Conservation (phyloP, 2,329 filamentous ascomycete species). For the Aschersonia sp. region DNA sequence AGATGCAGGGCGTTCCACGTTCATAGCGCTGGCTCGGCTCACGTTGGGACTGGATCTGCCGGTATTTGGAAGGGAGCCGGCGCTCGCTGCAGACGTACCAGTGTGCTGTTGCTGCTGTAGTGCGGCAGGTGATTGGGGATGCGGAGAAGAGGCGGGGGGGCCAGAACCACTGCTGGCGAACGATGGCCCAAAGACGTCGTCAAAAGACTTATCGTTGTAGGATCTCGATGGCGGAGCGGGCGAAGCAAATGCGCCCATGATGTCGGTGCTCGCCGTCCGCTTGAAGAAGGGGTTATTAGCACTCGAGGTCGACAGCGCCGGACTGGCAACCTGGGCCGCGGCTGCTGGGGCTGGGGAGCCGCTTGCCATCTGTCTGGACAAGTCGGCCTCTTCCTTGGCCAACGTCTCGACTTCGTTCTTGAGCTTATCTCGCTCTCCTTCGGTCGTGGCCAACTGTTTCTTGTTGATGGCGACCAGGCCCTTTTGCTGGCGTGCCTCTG, state of each 20-base stretch:
- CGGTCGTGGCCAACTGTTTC: slow-evolving; percentile 85
- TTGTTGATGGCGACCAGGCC: slow-evolving; percentile 96
- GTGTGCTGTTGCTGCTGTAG: slow-evolving; percentile 40
- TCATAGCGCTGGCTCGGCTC: slow-evolving; percentile 44
- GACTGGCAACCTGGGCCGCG: slow-evolving; percentile 47
- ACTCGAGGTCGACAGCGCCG: slow-evolving; percentile 51
- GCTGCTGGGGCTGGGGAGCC: slow-evolving; percentile 32
- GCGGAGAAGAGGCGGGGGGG: slow-evolving; percentile 22
- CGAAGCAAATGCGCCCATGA: slow-evolving; percentile 33
- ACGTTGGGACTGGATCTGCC: slow-evolving; percentile 48
- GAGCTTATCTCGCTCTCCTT: slow-evolving; percentile 77
- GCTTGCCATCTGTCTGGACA: slow-evolving; percentile 34
- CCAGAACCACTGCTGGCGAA: slow-evolving; percentile 21
- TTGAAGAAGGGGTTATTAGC: slow-evolving; percentile 95
- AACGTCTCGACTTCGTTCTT: slow-evolving; percentile 63
- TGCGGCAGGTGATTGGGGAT: slow-evolving; percentile 4
- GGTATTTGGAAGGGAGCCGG: slow-evolving; percentile 27
- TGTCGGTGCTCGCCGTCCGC: slow-evolving; percentile 45
- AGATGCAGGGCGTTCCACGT: slow-evolving; percentile 43
- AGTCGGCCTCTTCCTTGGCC: slow-evolving; percentile 46
- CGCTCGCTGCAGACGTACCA: slow-evolving; percentile 38
- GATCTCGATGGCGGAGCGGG: slow-evolving; percentile 30
- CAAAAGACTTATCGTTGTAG: slow-evolving; percentile 56
- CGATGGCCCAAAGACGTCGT: slow-evolving; percentile 71
- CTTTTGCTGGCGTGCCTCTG: slow-evolving; percentile 87